Base-by-base conservation (phyloP, 306 rosid genomes). In the Sindora glabra region DNA sequence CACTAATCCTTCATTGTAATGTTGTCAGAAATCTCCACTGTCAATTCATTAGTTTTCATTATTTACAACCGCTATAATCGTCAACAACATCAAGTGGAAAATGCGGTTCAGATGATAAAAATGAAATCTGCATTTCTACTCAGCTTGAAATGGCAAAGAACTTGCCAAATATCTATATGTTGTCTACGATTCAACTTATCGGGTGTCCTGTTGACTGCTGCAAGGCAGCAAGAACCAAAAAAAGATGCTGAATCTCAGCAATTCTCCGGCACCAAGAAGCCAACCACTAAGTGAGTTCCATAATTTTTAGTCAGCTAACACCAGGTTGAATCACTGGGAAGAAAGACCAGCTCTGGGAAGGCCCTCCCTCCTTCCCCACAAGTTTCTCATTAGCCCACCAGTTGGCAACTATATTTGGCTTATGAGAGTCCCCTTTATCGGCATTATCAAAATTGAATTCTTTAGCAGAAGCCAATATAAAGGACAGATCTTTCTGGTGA, bases 341-440 rank as follows among this genome's bases (percentile, higher is more conserved):
- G 79, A 92, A 92, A 51, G 96, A 76, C 96, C 99, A 92, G 56
- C 77, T 42, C 68, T 83, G 70, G 30, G 79, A 15, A 17, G 78
- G 27, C 12, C 60, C 81, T 16, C 77, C 59, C 16, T 89, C 94
- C 36, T 67, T 78, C 68, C 70, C 81, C 15, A 34, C 82, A 60
- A 80, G 94, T 71, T 85, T 94, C 76, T 80, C 88, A 71, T 83
- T 86, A 10, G 90, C 90, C 98, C 98, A 92, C 99, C 99, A 86
- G 38, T 82, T 86, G 6, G 92, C 74, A 48, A 67, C 80, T 48
- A 79, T 42, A 59, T 62, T 56, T 6, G 96, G 66, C 5, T 38
- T 69, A 41, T 33, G 72, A 58, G 87, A 79, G 41, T 82, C 96
- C 38, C 83, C 86, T 29, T 94, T 90, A 48, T 89, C 94, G n/a